Conservation (phyloP, 192 early-diverging fungal species). For the Gryganskiella cystojenkinii region DNA sequence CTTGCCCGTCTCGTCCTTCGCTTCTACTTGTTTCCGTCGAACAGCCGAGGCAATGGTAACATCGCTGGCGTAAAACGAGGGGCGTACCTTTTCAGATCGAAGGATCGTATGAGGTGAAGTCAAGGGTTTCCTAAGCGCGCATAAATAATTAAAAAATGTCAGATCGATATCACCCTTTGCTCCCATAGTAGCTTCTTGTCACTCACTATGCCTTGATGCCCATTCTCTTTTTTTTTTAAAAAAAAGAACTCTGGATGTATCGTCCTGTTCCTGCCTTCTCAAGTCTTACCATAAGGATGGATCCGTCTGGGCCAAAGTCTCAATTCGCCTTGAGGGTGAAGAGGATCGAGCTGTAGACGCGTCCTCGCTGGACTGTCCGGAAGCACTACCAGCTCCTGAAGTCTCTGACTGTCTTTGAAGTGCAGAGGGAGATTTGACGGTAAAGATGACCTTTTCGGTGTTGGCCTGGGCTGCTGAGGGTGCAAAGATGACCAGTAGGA, state of each 20-base stretch:
- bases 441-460: conserved; percentile 45
- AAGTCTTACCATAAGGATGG: too few relatives aligned
- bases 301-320: too few relatives aligned
- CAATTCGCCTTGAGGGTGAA: too few relatives aligned
- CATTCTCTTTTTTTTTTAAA: too few relatives aligned
- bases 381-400: neutral
- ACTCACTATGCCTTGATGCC: too few relatives aligned
- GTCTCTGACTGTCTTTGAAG: neutral
- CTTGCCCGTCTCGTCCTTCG: neutral
- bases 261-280: neutral
- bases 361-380: neutral
- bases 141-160: neutral
- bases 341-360: too few relatives aligned
- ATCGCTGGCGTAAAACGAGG: conserved; percentile 20
- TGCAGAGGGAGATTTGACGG: neutral
- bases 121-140: conserved; percentile 21
- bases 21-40: neutral
- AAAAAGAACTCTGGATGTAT: too few relatives aligned
- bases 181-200: too few relatives aligned
- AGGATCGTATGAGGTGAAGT: conserved; percentile 28
- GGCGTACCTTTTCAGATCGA: conserved; percentile 15
- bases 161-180: too few relatives aligned
- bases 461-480: conserved; percentile 16
- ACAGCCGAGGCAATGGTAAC: conserved; percentile 1
- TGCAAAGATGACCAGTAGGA: conserved; percentile 6